Percentiles rank a stretch among this genome's conserved stretches.
phyloP scores from a whole-genome alignment of 192 early-diverging fungal species.

The Backusella tarrabulga region DNA sequence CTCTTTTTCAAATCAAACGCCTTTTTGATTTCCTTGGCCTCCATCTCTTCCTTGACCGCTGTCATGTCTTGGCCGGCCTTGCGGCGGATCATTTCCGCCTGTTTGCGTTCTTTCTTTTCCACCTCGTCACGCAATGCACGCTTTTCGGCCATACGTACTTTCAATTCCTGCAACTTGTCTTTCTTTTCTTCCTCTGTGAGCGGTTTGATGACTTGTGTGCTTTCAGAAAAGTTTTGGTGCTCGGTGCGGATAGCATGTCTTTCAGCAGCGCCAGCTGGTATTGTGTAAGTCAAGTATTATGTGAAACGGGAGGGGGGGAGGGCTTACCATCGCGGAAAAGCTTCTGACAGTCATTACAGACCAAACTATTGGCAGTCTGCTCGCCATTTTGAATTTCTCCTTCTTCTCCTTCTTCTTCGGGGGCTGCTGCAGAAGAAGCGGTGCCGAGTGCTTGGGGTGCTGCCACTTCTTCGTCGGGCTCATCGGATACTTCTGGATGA shows the following conservation, averaged over 20 bases:
- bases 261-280: constrained; percentile 62
- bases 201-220: constrained; percentile 72
- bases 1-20: constrained; percentile 62
- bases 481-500: constrained; percentile 72
- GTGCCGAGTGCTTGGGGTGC: constrained; percentile 39
- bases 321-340: constrained; percentile 69
- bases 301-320: too few relatives aligned
- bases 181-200: constrained; percentile 79
- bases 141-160: constrained; percentile 59
- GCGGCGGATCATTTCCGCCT: constrained; percentile 70
- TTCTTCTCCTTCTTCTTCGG: not conserved
- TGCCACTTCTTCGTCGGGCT: constrained; percentile 48
- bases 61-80: constrained; percentile 74
- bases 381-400: constrained; percentile 69
- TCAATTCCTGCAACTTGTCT: constrained; percentile 68
- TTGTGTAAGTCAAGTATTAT: too few relatives aligned
- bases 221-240: constrained; percentile 79
- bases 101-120: constrained; percentile 68
- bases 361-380: constrained; percentile 74
- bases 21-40: constrained; percentile 77
- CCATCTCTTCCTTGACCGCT: constrained; percentile 62
- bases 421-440: constrained; percentile 14
- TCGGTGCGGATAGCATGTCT: constrained; percentile 71
- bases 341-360: constrained; percentile 82
- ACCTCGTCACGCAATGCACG: constrained; percentile 56